Conservation (phyloP, 2,329 filamentous ascomycete species). For the Rutstroemia sydowiana region DNA sequence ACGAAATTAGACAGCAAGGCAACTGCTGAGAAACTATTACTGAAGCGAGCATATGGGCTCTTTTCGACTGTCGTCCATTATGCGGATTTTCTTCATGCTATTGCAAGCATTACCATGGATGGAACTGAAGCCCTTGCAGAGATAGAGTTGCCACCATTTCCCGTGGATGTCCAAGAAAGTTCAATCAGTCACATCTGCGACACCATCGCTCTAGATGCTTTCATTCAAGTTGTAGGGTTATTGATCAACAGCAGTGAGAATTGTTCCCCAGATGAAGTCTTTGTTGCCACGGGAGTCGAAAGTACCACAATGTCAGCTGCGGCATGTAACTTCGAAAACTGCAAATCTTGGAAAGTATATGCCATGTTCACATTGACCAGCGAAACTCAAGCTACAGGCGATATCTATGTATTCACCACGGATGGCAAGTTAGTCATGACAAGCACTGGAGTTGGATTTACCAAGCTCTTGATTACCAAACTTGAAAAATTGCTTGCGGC, state of each 20-base stretch:
- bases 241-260: constrained; percentile 1
- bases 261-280: constrained; percentile 18
- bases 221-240: constrained; percentile 31
- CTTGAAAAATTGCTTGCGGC: too few relatives aligned
- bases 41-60: too few relatives aligned
- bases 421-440: background rate
- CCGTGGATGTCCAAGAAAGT: background rate
- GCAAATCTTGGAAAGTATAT: background rate
- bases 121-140: background rate
- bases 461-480: too few relatives aligned
- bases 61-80: too few relatives aligned
- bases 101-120: background rate
- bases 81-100: background rate
- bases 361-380: background rate
- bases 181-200: too few relatives aligned
- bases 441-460: too few relatives aligned
- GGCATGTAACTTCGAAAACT: background rate
- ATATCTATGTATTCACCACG: constrained; percentile 5
- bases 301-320: background rate
- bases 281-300: constrained; percentile 2
- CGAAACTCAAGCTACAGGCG: background rate
- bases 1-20: too few relatives aligned
- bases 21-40: too few relatives aligned
- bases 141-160: background rate
- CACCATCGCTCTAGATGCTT: constrained; percentile 27